Conservation (phyloP, 352 stramenopile species). For the Phytophthora cryptogea region DNA sequence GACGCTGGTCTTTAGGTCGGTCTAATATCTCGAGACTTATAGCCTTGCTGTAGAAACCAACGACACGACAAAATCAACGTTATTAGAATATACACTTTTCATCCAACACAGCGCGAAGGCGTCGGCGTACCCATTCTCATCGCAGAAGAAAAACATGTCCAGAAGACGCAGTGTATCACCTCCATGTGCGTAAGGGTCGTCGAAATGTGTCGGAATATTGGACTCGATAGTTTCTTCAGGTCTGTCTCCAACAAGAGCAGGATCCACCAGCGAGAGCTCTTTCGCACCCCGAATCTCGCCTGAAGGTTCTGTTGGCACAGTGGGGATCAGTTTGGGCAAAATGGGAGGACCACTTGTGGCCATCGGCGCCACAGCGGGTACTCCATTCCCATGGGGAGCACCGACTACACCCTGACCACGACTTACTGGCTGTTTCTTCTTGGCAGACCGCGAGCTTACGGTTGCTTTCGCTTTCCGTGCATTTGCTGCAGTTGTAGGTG, state of each 20-base stretch:
- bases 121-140: conserved; percentile 72
- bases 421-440: conserved; percentile 25
- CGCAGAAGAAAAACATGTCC: conserved; percentile 88
- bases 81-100: background rate
- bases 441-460: conserved; percentile 21
- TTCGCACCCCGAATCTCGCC: conserved; percentile 63
- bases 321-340: conserved; percentile 65
- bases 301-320: conserved; percentile 52
- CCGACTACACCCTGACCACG: conserved; percentile 11
- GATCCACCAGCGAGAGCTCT: conserved; percentile 56
- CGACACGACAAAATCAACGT: background rate
- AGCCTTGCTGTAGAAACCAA: conserved; percentile 47
- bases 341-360: conserved; percentile 33
- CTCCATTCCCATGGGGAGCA: conserved; percentile 10
- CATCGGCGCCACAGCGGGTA: background rate
- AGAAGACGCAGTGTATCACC: conserved; percentile 75
- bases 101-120: conserved; percentile 2
- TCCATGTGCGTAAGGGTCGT: conserved; percentile 67
- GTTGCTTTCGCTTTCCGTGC: conserved; percentile 20
- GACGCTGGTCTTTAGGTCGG: conserved; percentile 69
- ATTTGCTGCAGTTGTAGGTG: conserved; percentile 15
- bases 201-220: conserved; percentile 68
- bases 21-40: conserved; percentile 85
- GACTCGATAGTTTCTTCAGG: conserved; percentile 62
- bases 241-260: conserved; percentile 22